Conservation (phyloP, 2,329 filamentous ascomycete species). For the Cladophialophora psammophila region DNA sequence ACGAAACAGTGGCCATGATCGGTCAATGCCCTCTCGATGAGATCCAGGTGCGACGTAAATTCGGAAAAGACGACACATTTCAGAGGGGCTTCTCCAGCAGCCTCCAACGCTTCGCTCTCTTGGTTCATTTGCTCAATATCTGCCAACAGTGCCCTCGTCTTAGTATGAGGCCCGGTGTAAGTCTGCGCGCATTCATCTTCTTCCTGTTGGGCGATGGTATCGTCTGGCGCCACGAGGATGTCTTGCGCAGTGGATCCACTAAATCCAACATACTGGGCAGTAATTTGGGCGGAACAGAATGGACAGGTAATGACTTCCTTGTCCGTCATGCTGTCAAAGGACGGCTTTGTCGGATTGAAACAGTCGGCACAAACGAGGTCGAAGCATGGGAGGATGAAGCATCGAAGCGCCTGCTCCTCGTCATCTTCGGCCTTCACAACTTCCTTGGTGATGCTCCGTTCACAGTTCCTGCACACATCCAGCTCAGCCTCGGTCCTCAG, state of each 20-base stretch:
- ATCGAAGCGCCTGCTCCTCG: constrained; percentile 64
- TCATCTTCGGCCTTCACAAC: constrained; percentile 64
- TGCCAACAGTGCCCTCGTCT: constrained; percentile 82
- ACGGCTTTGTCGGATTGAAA: constrained; percentile 66
- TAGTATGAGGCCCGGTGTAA: constrained; percentile 91
- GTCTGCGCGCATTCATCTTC: constrained; percentile 35
- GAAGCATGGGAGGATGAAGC: constrained; percentile 84
- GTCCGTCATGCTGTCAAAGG: constrained; percentile 57
- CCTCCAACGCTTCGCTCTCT: constrained; percentile 61
- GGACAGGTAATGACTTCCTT: constrained; percentile 66
- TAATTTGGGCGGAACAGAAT: constrained; percentile 70
- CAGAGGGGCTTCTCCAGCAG: constrained; percentile 73
- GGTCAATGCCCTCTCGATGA: constrained; percentile 83
- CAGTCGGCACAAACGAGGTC: constrained; percentile 84
- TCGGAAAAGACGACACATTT: constrained; percentile 95
- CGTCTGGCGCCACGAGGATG: constrained; percentile 62
- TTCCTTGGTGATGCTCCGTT: constrained; percentile 63
- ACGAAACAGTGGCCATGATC: constrained; percentile 71
- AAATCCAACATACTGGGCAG: constrained; percentile 72
- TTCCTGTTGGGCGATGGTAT: constrained; percentile 57
- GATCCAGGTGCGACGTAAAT: constrained; percentile 94
- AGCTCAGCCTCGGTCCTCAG: constrained; percentile 83
- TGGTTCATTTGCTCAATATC: constrained; percentile 71
- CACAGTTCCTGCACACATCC: constrained; percentile 76
- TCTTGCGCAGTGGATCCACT: constrained; percentile 63